Base-by-base conservation (phyloP, 2,329 filamentous ascomycete genomes). In the Magnaporthales sp. region DNA sequence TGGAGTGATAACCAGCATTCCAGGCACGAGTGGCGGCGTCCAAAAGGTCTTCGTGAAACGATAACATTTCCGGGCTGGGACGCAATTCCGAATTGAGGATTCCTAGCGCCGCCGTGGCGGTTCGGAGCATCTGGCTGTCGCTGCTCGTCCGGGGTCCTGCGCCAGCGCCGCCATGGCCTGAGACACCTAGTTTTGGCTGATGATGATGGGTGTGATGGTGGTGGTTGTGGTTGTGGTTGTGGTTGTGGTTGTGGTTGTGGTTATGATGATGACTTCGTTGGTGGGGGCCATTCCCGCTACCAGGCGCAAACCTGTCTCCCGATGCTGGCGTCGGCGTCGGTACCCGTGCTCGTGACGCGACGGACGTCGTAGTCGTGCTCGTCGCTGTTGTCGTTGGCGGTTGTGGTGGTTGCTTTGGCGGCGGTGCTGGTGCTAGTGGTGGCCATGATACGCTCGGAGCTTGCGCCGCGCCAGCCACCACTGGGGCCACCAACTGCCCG, bases 1-100 rank as follows among this genome's bases (percentile, higher is more conserved):
- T 64, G 22, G 31, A 64, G 63, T 64, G 63, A 46, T 64, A 64
- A 8, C 63, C 63, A 4, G 31, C 38, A 38, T 64, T 46, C 63
- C 63, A 64, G 7, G 63, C 63, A 11, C 63, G 38, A 46, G 63
- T 38, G 22, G 63, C 63, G 31, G 63, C 63, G 31, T 51, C 63
- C 24, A 64, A 38, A 32, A 64, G 38, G 19, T 46, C 63, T 38
- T 64, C 63, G 22, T 64, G 63, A 32, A 64, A 54, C 38, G 63
- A 54, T 22, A 64, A 46, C 63, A 51, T 46, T 27, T 64, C 63
- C 11, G 63, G 22, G 24, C 31, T 64, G 63, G 63, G 63, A 3
- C 32, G 63, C 26, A 51, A 24, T 24, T 51, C 38, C 22, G 63
- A 64, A 26, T 64, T 64, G 13, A 64, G n/a, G 32, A 27, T 24